These are phyloP conservation scores for Rhododendron kiyosumense DNA, from an alignment of 148 eudicot genomes.

Conservation along the genomic window DNA sequence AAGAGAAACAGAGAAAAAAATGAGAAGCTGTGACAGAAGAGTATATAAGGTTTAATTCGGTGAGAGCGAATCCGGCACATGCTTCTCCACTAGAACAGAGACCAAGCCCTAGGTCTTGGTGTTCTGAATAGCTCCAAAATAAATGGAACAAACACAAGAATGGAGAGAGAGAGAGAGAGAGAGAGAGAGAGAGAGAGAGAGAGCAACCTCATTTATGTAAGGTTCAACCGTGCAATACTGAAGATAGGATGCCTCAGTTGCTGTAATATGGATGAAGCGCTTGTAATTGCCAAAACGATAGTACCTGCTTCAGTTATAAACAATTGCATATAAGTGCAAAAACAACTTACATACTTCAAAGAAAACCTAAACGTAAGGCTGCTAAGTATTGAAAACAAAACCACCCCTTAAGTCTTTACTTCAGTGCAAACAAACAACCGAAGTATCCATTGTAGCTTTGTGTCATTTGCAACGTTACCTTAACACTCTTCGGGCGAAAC, in stretches of 20 bases:
- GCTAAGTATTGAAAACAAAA: not conserved
- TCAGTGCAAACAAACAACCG: not conserved
- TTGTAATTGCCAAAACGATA: conserved; percentile 73
- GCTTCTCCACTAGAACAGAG: not conserved
- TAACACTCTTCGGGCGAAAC: conserved; percentile 61
- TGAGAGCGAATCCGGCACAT: not conserved
- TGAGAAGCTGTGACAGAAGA: not conserved
- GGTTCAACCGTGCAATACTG: conserved; percentile 73
- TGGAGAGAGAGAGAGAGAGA: not conserved
- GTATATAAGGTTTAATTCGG: too few species aligned
- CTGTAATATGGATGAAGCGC: conserved; percentile 50
- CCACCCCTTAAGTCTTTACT: not conserved
- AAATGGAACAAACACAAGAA: not conserved
- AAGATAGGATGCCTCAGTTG: conserved; percentile 68
- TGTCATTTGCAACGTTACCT: conserved; percentile 35
- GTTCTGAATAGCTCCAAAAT: not conserved
- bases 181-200: not conserved
- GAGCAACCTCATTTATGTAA: conserved; percentile 56
- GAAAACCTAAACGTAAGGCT: not conserved
- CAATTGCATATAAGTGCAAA: not conserved
- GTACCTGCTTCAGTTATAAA: conserved; percentile 35
- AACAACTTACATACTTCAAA: not conserved
- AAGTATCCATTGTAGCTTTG: not conserved
- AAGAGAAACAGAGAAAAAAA: not conserved
- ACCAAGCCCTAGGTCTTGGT: not conserved